Base-by-base conservation (phyloP, 2,329 filamentous ascomycete species). In the Elsinoe australis region DNA sequence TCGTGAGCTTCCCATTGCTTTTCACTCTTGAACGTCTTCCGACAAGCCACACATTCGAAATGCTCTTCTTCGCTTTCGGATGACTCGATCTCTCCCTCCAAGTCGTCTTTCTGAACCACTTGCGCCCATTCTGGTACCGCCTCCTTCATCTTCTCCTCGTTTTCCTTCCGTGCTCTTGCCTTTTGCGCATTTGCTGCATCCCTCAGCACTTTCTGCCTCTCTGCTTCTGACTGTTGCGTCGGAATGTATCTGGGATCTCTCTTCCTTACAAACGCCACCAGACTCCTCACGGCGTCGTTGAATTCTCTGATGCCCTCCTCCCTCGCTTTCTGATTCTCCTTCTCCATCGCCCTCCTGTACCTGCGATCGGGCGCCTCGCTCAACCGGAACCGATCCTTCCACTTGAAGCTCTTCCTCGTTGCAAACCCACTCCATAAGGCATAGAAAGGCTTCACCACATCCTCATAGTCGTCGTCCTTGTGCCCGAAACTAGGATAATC, bases 1-100 rank as follows among this genome's bases (percentile, higher is more conserved):
- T 95, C 89, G 59, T 98, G 92, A 2, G 85, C 83, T 59, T 94
- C 82, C 53, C 85, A 88, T 61, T 96, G 90, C 55, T 87, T 88
- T 61, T 94, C 85, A 59, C 89, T 96, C 67, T 95, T 85, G 64
- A 90, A 92, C 1, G 61, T 73, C 63, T 83, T 83, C 52, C 73
- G 68, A 58, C 79, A 83, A 5, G 75, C 76, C 26, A 82, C 74
- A 54, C 79, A 83, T 55, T 82, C 78, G 52, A 74, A 79, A 33
- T 74, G 69, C 50, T 80, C 64, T 48, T 71, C 67, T 51, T 69
- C 69, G 14, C 64, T 60, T 46, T 71, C 67, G 35, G 69, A 74
- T 45, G 76, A 68, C 33, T 74, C 69, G 26, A 63, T 59, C 48
- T 72, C 72, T 49, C 73, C 68, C 2, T 73, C 71, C 3, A 74